These are phyloP conservation scores for Prunus padus DNA, from an alignment of 306 rosid species.

Conservation along the genomic window DNA sequence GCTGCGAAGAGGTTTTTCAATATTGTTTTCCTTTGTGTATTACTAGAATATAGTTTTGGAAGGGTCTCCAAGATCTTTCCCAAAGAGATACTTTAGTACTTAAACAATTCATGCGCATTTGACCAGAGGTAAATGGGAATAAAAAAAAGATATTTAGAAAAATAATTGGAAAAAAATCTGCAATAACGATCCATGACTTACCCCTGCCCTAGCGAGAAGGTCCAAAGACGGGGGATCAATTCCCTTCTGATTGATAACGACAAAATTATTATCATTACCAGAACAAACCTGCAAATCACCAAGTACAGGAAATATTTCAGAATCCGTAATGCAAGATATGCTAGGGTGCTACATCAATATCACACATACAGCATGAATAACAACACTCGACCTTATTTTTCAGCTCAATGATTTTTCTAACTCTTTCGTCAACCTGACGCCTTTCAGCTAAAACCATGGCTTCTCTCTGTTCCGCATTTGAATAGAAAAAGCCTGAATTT, in stretches of 20 bases:
- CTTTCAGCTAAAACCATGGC: constrained; percentile 96
- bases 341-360: not conserved
- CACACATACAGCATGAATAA: constrained; percentile 1
- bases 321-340: not conserved
- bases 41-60: not conserved
- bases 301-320: constrained; percentile 1
- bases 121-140: not conserved
- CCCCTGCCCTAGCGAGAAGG: constrained; percentile 94
- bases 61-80: not conserved
- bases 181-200: constrained; percentile 35
- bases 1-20: not conserved
- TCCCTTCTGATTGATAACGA: constrained; percentile 91
- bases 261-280: constrained; percentile 70
- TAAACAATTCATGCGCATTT: not conserved
- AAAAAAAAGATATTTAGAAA: not conserved
- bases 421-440: constrained; percentile 86
- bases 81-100: not conserved
- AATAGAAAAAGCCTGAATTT: constrained; percentile 98
- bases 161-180: not conserved
- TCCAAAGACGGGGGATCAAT: constrained; percentile 98
- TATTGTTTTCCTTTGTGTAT: not conserved
- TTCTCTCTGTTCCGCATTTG: constrained; percentile 96
- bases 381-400: constrained; percentile 59
- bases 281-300: constrained; percentile 69
- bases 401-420: constrained; percentile 78